Percentiles rank a stretch among this genome's conserved stretches.
Conservation (phyloP, 1,284 basidiomycete genomes). For the Ceratobasidium sp. region DNA sequence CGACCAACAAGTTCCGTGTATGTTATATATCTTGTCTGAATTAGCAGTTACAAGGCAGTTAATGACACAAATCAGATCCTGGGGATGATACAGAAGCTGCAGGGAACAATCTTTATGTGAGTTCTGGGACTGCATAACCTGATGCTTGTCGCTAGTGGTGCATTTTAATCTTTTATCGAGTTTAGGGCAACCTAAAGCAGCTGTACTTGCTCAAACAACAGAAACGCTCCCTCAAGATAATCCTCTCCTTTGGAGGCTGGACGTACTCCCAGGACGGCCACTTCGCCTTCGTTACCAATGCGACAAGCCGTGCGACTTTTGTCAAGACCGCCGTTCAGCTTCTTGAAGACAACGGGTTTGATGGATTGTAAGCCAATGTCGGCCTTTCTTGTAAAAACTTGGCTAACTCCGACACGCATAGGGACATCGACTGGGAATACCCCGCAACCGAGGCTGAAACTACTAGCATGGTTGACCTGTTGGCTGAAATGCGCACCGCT, state of each 20-base stretch:
- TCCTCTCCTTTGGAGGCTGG: slow-evolving; percentile 60
- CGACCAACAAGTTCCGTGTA: slow-evolving; percentile 60
- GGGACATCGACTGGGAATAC: slow-evolving; percentile 54
- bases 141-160: slow-evolving; percentile 55
- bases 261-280: slow-evolving; percentile 46
- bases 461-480: slow-evolving; percentile 15
- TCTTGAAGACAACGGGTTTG: slow-evolving; percentile 68
- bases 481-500: slow-evolving; percentile 27
- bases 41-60: not conserved
- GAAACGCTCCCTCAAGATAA: slow-evolving; percentile 70
- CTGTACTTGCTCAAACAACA: slow-evolving; percentile 79
- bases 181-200: slow-evolving; percentile 85
- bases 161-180: not conserved
- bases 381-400: not conserved
- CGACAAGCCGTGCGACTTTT: slow-evolving; percentile 61
- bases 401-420: slow-evolving; percentile 21
- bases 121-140: slow-evolving; percentile 56
- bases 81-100: slow-evolving; percentile 62
- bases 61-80: slow-evolving; percentile 8
- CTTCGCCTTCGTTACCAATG: slow-evolving; percentile 47
- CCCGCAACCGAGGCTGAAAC: slow-evolving; percentile 5
- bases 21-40: not conserved
- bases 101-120: slow-evolving; percentile 65
- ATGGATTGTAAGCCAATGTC: slow-evolving; percentile 59
- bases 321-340: slow-evolving; percentile 63